These are phyloP conservation scores for Albugo laibachii DNA, from an alignment of 352 stramenopile species.

Conservation along the genomic window DNA sequence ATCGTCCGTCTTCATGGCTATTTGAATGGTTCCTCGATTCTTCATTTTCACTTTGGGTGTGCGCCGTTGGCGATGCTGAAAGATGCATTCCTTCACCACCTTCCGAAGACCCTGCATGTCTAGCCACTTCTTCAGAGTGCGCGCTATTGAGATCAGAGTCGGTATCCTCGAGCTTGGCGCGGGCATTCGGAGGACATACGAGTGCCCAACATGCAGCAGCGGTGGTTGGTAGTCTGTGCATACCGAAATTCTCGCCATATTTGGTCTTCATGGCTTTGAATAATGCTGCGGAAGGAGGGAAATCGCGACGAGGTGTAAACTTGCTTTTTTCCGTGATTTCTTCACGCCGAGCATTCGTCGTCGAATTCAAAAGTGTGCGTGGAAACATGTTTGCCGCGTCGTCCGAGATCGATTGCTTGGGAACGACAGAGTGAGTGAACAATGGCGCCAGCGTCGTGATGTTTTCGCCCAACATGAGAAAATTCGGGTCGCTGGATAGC, in stretches of 20 bases:
- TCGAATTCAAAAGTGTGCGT: constrained; percentile 22
- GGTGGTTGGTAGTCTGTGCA: constrained; percentile 50
- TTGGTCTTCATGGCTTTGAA: constrained; percentile 75
- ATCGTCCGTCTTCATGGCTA: constrained; percentile 18
- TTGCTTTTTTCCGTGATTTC: constrained; percentile 68
- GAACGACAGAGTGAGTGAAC: constrained; percentile 4
- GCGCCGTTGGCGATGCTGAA: background rate
- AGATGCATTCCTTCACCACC: background rate
- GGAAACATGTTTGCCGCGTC: constrained; percentile 61
- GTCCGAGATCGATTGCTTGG: constrained; percentile 34
- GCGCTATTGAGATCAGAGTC: background rate
- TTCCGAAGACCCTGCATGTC: background rate
- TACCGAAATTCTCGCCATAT: constrained; percentile 58
- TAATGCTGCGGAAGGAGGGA: constrained; percentile 57
- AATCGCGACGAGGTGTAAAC: constrained; percentile 58
- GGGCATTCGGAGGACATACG: constrained; percentile 34
- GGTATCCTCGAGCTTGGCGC: constrained; percentile 36
- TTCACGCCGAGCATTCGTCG: constrained; percentile 32
- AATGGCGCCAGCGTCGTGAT: constrained; percentile 37
- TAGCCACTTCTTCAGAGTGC: background rate
- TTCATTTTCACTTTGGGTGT: background rate
- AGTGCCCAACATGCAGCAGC: constrained; percentile 57
- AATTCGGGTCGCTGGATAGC: constrained; percentile 11
- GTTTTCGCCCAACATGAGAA: constrained; percentile 33
- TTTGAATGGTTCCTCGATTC: background rate